Percentiles rank a stretch among this genome's conserved stretches.
phyloP scores from a whole-genome alignment of 495 filamentous ascomycete genomes.

The Sordaria brevicollis region DNA sequence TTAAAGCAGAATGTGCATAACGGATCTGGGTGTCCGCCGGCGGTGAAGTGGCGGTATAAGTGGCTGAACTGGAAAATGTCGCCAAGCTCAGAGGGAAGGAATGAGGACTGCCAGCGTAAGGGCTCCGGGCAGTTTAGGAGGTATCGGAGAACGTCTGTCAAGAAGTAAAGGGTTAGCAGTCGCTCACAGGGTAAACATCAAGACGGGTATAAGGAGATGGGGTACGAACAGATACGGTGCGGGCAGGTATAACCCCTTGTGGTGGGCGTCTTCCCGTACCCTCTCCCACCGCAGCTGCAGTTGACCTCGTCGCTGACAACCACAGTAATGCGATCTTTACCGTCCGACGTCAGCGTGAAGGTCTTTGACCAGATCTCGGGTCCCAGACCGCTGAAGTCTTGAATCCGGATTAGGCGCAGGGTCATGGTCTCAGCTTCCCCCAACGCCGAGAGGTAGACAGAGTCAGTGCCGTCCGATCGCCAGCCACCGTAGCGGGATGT shows the following conservation, averaged over 20 bases:
- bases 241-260: neutral
- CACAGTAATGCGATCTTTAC: neutral
- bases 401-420: neutral
- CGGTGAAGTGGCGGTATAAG: no score
- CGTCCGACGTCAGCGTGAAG: neutral
- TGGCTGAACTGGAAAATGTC: no score
- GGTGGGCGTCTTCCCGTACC: neutral
- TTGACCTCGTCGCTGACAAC: fast-evolving
- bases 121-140: no score
- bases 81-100: no score
- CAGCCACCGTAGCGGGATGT: neutral
- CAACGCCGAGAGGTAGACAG: neutral
- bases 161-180: neutral
- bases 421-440: neutral
- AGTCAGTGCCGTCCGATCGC: neutral
- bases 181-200: neutral
- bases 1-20: no score
- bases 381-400: neutral
- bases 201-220: neutral
- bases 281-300: neutral
- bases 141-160: neutral
- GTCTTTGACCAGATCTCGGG: neutral
- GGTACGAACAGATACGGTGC: neutral
- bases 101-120: no score
- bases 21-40: no score